Percentiles rank a stretch among this genome's conserved stretches.
Evolutionary conservation across 2,329 filamentous ascomycete genomes (phyloP).

Genomic region (Pseudogymnoascus sp.): DNA sequence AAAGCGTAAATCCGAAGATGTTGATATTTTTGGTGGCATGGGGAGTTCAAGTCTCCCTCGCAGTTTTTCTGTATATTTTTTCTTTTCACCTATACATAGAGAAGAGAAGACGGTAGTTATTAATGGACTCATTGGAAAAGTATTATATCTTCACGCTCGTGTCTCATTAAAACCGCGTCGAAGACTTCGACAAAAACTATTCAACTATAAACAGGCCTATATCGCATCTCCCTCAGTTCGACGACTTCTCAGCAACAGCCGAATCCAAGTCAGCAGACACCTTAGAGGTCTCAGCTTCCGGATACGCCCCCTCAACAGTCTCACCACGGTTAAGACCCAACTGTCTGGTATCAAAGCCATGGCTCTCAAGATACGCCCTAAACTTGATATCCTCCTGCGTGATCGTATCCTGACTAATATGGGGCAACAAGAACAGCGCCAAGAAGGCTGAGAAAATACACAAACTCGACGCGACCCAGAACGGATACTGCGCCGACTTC

Average conservation of each 20-base stretch:
- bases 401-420: conserved; percentile 81
- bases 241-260: not conserved
- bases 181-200: not conserved
- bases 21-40: conserved; percentile 4
- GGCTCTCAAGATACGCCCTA: conserved; percentile 58
- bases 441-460: conserved; percentile 66
- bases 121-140: not conserved
- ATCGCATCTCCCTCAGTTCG: not conserved
- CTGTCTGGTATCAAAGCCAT: conserved; percentile 66
- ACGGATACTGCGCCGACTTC: conserved; percentile 75
- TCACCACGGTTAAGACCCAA: conserved; percentile 35
- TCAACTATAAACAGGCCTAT: not conserved
- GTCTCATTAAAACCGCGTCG: not conserved
- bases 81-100: not conserved
- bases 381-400: conserved; percentile 68
- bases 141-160: not conserved
- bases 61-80: not conserved
- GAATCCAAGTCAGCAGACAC: not conserved
- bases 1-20: conserved; percentile 5
- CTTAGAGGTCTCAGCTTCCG: not conserved
- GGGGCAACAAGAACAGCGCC: conserved; percentile 59
- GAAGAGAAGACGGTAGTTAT: not conserved
- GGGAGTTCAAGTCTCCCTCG: not conserved
- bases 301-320: conserved; percentile 4
- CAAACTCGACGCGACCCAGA: conserved; percentile 72